Evolutionary conservation across 2,329 filamentous ascomycete species (phyloP).

Genomic region (Rutstroemia sydowiana): DNA sequence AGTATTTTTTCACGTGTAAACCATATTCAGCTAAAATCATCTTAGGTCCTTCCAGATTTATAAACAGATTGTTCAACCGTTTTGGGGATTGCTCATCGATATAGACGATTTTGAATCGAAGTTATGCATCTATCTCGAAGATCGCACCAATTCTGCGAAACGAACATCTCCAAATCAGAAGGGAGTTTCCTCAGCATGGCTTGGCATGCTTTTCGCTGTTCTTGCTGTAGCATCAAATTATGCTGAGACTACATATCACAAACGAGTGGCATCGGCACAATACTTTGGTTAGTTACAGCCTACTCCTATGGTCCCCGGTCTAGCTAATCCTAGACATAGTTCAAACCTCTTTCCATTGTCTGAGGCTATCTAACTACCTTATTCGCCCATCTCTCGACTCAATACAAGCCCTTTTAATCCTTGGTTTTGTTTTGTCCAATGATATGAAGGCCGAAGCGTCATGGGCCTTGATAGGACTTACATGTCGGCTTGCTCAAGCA

Average conservation of each 20-base stretch:
- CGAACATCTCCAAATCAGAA: constrained; percentile 23
- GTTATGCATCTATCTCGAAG: constrained; percentile 58
- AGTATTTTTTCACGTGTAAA: constrained; percentile 23
- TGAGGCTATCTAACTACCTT: constrained; percentile 56
- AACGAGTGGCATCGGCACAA: constrained; percentile 33
- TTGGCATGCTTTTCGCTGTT: constrained; percentile 58
- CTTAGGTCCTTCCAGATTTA: constrained; percentile 55
- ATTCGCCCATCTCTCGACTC: constrained; percentile 58
- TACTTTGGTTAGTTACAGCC: constrained; percentile 37
- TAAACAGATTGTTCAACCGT: constrained; percentile 60
- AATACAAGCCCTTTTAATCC: constrained; percentile 56
- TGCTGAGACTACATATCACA: constrained; percentile 51
- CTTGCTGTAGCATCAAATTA: constrained; percentile 60
- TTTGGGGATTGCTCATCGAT: constrained; percentile 61
- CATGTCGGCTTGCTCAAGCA: constrained; percentile 58
- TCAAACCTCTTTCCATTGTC: constrained; percentile 50
- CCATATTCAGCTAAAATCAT: neutral
- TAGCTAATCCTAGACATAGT: constrained; percentile 17
- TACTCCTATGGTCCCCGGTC: neutral
- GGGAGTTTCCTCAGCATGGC: constrained; percentile 53
- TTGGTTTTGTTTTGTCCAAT: constrained; percentile 56
- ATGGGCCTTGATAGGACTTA: constrained; percentile 57
- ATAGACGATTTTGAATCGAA: constrained; percentile 58
- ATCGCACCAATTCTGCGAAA: constrained; percentile 42
- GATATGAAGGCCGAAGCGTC: constrained; percentile 65